Conservation (phyloP, 2,329 filamentous ascomycete genomes). For the Sclerotinia glacialis region DNA sequence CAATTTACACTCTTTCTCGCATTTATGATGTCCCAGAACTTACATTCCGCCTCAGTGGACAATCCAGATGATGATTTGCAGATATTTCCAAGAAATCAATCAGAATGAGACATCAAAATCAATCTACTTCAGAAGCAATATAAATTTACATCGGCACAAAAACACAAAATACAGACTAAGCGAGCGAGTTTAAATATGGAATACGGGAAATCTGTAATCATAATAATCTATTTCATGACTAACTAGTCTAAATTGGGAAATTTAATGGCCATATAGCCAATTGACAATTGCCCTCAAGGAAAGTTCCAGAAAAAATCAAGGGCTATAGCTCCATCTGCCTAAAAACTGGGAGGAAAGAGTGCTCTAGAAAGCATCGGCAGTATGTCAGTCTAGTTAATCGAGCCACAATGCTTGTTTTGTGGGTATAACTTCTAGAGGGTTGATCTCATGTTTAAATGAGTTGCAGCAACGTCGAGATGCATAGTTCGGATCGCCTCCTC, state of each 20-base stretch:
- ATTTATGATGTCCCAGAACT: background rate
- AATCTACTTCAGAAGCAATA: too few species aligned
- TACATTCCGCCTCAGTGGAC: background rate
- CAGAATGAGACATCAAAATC: too few species aligned
- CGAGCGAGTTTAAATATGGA: background rate
- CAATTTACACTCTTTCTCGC: background rate
- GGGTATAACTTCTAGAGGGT: too few species aligned
- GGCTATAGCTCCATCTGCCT: too few species aligned
- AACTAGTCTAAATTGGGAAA: too few species aligned
- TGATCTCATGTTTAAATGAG: background rate
- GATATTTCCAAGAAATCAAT: too few species aligned
- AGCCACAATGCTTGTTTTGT: background rate
- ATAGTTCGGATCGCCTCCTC: too few species aligned
- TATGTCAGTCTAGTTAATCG: background rate
- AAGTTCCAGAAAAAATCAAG: background rate
- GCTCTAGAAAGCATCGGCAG: background rate
- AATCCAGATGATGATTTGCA: conserved; percentile 8
- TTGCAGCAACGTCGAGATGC: background rate
- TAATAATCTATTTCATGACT: background rate
- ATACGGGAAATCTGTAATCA: background rate
- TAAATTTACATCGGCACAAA: too few species aligned
- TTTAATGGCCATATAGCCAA: too few species aligned
- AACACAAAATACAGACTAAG: background rate
- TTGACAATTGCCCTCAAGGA: too few species aligned
- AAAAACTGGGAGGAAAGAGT: background rate